phyloP scores from a whole-genome alignment of 805 yeast species.

The Cyberlindnera misumaiensis region DNA sequence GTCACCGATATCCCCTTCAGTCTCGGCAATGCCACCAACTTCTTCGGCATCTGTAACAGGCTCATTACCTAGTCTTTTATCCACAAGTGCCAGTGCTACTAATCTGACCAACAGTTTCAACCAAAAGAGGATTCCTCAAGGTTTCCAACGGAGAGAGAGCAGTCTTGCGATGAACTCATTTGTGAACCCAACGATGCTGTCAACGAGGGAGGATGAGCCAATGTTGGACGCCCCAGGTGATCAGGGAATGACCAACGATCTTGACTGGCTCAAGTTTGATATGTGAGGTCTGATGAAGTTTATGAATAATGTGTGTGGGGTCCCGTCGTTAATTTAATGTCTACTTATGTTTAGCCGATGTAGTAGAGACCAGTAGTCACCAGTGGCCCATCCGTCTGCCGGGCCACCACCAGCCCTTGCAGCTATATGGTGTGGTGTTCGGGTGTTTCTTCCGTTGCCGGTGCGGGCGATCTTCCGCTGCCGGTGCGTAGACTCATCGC shows the following conservation, averaged over 20 bases:
- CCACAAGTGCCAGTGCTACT: slow-evolving; percentile 17
- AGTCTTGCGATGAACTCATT: slow-evolving; percentile 1
- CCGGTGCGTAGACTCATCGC: not conserved
- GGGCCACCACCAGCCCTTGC: not conserved
- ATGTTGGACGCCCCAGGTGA: slow-evolving; percentile 2
- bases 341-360: not conserved
- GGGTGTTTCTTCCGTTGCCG: not conserved
- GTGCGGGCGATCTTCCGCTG: not conserved
- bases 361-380: too few species aligned
- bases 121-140: slow-evolving; percentile 24
- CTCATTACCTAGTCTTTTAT: slow-evolving; percentile 15
- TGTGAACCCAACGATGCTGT: slow-evolving; percentile 11
- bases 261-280: slow-evolving; percentile 26
- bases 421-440: not conserved
- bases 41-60: slow-evolving; percentile 5
- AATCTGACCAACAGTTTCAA: slow-evolving; percentile 22
- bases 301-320: not conserved
- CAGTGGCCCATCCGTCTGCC: too few species aligned
- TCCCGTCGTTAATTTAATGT: not conserved
- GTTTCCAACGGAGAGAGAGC: slow-evolving; percentile 14
- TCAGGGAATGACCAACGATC: slow-evolving; percentile 16
- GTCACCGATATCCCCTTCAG: slow-evolving; percentile 22
- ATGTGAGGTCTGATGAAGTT: slow-evolving; percentile 6
- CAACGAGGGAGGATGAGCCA: slow-evolving; percentile 6
- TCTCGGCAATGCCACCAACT: slow-evolving; percentile 1